A percentile compares a stretch with the other conserved stretches of the same genome.
These are phyloP conservation scores for Rutstroemia sp. DNA, from an alignment of 2,329 filamentous ascomycete species.

Conservation along the genomic window DNA sequence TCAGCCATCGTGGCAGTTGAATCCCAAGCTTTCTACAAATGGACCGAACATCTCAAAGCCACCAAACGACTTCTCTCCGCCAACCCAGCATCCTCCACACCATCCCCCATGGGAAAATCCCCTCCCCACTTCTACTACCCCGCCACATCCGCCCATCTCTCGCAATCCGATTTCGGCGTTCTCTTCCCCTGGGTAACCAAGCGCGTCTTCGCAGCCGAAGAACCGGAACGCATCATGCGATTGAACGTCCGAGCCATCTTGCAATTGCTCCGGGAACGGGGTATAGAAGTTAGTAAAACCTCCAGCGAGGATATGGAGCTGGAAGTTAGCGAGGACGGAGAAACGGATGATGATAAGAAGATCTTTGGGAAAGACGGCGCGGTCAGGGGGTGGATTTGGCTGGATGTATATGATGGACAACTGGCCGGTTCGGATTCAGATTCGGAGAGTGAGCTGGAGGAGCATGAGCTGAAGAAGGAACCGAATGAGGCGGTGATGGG, in stretches of 20 bases:
- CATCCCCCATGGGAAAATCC: slow-evolving; percentile 24
- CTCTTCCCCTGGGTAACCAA: slow-evolving; percentile 67
- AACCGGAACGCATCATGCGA: slow-evolving; percentile 51
- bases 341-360: slow-evolving; percentile 17
- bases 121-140: slow-evolving; percentile 69
- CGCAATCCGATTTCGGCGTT: slow-evolving; percentile 76
- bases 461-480: slow-evolving; percentile 12
- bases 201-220: slow-evolving; percentile 48
- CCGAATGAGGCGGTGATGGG: slow-evolving; percentile 18
- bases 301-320: slow-evolving; percentile 34
- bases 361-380: slow-evolving; percentile 21
- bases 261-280: slow-evolving; percentile 47
- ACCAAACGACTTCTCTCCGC: slow-evolving; percentile 61
- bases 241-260: slow-evolving; percentile 52
- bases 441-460: background rate
- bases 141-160: slow-evolving; percentile 66
- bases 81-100: slow-evolving; percentile 37
- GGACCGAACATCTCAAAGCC: slow-evolving; percentile 63
- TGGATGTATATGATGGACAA: slow-evolving; percentile 14
- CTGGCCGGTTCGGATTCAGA: slow-evolving; percentile 4
- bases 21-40: slow-evolving; percentile 72
- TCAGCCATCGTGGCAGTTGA: slow-evolving; percentile 61
- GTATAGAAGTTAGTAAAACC: slow-evolving; percentile 42
- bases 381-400: slow-evolving; percentile 27
- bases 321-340: slow-evolving; percentile 5